phyloP scores from a whole-genome alignment of 2,329 filamentous ascomycete species.

The Lasiodiplodia citricola region DNA sequence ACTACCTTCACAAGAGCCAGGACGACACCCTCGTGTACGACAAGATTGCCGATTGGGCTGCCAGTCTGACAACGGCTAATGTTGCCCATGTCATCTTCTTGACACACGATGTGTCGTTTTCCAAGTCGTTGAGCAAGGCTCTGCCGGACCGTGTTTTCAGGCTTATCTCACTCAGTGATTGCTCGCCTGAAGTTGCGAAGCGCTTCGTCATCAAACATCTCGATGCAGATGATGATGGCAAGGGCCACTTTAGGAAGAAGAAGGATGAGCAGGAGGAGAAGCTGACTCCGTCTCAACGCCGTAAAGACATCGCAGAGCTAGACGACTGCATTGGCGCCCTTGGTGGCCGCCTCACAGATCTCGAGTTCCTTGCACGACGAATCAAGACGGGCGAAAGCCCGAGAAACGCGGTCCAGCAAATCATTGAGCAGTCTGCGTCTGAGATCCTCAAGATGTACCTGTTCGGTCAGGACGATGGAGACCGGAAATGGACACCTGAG shows the following conservation, averaged over 20 bases:
- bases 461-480: slow-evolving; percentile 60
- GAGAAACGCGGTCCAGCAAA: slow-evolving; percentile 79
- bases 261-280: slow-evolving; percentile 45
- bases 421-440: slow-evolving; percentile 84
- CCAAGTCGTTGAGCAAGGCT: slow-evolving; percentile 83
- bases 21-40: slow-evolving; percentile 56
- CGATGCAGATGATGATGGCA: slow-evolving; percentile 55
- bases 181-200: slow-evolving; percentile 82
- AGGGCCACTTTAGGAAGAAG: slow-evolving; percentile 37
- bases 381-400: slow-evolving; percentile 88
- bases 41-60: slow-evolving; percentile 79
- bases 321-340: slow-evolving; percentile 81
- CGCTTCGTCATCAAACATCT: slow-evolving; percentile 87
- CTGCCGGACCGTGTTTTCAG: slow-evolving; percentile 91
- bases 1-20: slow-evolving; percentile 79
- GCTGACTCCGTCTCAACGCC: slow-evolving; percentile 53
- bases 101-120: slow-evolving; percentile 86
- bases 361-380: slow-evolving; percentile 90
- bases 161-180: slow-evolving; percentile 83
- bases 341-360: slow-evolving; percentile 90
- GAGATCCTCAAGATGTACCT: slow-evolving; percentile 96
- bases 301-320: slow-evolving; percentile 69
- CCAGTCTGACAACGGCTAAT: slow-evolving; percentile 81
- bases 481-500: slow-evolving; percentile 74
- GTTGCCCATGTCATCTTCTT: slow-evolving; percentile 94